phyloP scores from a whole-genome alignment of 257 asterid genomes.

The Craterostigma plantagineum region DNA sequence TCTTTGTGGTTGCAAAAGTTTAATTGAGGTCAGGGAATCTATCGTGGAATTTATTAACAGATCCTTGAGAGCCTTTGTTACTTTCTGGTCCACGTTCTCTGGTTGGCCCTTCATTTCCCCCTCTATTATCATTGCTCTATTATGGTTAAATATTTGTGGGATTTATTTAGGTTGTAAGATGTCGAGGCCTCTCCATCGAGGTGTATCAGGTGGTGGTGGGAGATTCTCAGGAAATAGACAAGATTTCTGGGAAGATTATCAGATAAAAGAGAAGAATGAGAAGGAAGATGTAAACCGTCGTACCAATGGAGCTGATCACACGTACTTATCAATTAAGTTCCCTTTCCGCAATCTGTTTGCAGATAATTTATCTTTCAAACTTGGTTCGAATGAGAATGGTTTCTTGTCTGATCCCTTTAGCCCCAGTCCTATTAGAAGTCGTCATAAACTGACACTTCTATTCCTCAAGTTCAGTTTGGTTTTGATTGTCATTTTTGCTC shows the following conservation, averaged over 20 bases:
- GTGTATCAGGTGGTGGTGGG: conserved; percentile 55
- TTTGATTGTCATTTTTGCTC: conserved; percentile 60
- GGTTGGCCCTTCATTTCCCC: too few species aligned
- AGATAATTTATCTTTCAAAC: conserved; percentile 41
- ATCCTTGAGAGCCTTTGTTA: too few species aligned
- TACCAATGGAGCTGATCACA: conserved; percentile 21
- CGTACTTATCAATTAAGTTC: conserved; percentile 25
- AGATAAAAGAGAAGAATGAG: conserved; percentile 64
- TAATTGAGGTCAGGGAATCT: too few species aligned
- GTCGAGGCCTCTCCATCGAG: conserved; percentile 91
- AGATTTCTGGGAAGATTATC: conserved; percentile 63
- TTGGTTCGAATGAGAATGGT: conserved; percentile 39
- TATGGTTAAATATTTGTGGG: conserved; percentile 15
- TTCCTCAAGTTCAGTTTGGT: conserved; percentile 56
- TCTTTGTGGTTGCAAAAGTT: too few species aligned
- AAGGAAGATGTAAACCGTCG: conserved; percentile 57
- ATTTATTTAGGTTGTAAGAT: conserved; percentile 35
- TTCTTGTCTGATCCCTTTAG: conserved; percentile 54
- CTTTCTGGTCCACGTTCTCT: too few species aligned
- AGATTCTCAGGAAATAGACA: conserved; percentile 31
- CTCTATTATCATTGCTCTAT: too few species aligned
- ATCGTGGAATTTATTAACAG: too few species aligned
- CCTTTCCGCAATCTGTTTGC: conserved; percentile 41
- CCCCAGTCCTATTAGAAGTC: conserved; percentile 39
- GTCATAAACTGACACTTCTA: conserved; percentile 36